phyloP scores from a whole-genome alignment of 2,329 filamentous ascomycete species.

The Fusarium haematococcum region DNA sequence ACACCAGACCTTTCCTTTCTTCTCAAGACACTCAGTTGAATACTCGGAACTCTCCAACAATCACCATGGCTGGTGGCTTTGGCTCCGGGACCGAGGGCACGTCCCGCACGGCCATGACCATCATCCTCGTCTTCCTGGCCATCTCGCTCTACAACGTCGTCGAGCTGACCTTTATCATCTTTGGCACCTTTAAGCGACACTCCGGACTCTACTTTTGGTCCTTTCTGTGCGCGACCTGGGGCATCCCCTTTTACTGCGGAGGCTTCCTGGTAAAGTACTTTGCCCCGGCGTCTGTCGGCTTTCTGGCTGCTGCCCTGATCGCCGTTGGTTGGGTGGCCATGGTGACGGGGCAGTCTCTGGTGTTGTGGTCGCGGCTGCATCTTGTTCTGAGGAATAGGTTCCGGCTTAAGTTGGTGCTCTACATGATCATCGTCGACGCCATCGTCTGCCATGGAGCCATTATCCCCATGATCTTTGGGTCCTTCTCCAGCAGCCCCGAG shows the following conservation, averaged over 20 bases:
- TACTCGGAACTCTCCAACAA: not conserved
- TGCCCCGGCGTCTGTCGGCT: constrained; percentile 30
- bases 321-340: constrained; percentile 54
- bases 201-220: constrained; percentile 55
- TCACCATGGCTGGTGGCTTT: constrained; percentile 34
- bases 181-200: constrained; percentile 50
- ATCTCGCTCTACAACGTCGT: constrained; percentile 52
- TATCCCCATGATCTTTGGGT: constrained; percentile 66
- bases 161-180: constrained; percentile 52
- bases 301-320: constrained; percentile 39
- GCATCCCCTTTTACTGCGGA: constrained; percentile 52
- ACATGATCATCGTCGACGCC: constrained; percentile 68
- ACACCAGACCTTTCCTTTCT: not conserved
- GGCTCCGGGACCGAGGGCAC: constrained; percentile 40
- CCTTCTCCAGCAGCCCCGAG: constrained; percentile 50
- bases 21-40: not conserved
- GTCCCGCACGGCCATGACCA: constrained; percentile 34
- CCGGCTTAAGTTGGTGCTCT: constrained; percentile 61
- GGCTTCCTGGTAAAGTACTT: constrained; percentile 60
- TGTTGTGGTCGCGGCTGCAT: constrained; percentile 73
- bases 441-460: constrained; percentile 65
- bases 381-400: constrained; percentile 65
- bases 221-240: constrained; percentile 50
- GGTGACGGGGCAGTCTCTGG: constrained; percentile 71
- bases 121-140: constrained; percentile 48